phyloP scores from a whole-genome alignment of 495 filamentous ascomycete species.

The Sphaerosporella brunnea region DNA sequence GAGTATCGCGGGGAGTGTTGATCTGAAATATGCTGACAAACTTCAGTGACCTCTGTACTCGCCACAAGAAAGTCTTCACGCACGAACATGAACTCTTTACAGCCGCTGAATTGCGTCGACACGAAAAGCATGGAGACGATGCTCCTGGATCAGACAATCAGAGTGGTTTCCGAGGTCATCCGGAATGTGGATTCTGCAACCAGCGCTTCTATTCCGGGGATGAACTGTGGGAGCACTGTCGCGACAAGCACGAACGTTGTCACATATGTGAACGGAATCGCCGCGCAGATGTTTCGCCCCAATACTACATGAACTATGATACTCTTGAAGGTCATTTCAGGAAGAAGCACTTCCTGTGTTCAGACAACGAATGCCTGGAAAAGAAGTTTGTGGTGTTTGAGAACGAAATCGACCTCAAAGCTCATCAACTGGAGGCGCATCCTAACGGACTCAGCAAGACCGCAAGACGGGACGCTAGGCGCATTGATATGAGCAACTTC shows the following conservation, averaged over 20 bases:
- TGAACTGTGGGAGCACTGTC: constrained; percentile 82
- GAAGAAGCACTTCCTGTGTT: constrained; percentile 71
- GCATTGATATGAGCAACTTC: constrained; percentile 75
- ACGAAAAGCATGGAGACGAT: constrained; percentile 83
- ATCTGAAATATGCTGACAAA: too few species aligned
- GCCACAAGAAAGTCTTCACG: constrained; percentile 95
- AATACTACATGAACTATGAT: constrained; percentile 80
- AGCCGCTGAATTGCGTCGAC: constrained; percentile 56
- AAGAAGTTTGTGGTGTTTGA: constrained; percentile 98
- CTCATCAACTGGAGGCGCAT: constrained; percentile 61
- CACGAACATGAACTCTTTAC: constrained; percentile 95
- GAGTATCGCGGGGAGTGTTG: too few species aligned
- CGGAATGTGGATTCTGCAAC: constrained; percentile 82
- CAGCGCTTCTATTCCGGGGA: constrained; percentile 89
- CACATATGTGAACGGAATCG: constrained; percentile 69
- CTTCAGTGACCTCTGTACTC: constrained; percentile 62
- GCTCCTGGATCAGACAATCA: constrained; percentile 79
- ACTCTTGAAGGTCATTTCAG: constrained; percentile 69
- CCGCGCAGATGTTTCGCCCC: constrained; percentile 49
- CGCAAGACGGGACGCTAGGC: constrained; percentile 61
- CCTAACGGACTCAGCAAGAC: constrained; percentile 66
- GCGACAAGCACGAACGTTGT: constrained; percentile 82
- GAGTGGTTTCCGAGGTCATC: constrained; percentile 91
- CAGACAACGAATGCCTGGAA: constrained; percentile 72
- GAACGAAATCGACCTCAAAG: constrained; percentile 83